Evolutionary conservation across 2,329 filamentous ascomycete genomes (phyloP).

Genomic region (Colletotrichum shisoi): DNA sequence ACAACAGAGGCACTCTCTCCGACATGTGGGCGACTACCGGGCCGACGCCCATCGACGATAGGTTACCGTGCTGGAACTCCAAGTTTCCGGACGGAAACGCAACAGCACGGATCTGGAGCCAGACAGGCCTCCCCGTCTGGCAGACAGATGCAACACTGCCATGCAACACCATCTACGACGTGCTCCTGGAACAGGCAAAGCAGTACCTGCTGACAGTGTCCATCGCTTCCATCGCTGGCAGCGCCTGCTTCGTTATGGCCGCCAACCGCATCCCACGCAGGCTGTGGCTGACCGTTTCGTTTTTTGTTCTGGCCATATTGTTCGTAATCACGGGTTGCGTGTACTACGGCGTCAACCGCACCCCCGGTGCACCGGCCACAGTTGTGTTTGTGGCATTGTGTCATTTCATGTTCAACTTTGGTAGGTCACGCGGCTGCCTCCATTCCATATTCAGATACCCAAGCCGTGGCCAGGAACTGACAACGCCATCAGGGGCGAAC

Average conservation of each 20-base stretch:
- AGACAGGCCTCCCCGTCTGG: conserved; percentile 56
- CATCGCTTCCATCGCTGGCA: conserved; percentile 60
- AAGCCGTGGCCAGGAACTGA: conserved; percentile 28
- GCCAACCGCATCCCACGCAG: conserved; percentile 59
- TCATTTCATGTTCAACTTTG: conserved; percentile 65
- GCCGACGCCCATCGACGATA: conserved; percentile 48
- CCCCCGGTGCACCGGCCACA: conserved; percentile 54
- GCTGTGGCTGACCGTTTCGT: conserved; percentile 60
- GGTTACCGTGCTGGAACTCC: conserved; percentile 59
- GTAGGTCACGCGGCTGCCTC: conserved; percentile 45
- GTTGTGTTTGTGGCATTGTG: conserved; percentile 61
- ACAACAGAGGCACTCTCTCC: conserved; percentile 54
- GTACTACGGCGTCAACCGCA: conserved; percentile 58
- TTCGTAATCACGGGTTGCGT: conserved; percentile 60
- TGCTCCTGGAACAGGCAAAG: conserved; percentile 60
- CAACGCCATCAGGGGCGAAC: conserved; percentile 58
- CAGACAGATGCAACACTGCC: conserved; percentile 59
- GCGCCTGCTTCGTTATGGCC: conserved; percentile 57
- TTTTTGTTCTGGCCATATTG: conserved; percentile 56
- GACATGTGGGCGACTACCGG: conserved; percentile 54
- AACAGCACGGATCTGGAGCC: conserved; percentile 53
- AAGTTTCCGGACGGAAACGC: conserved; percentile 54
- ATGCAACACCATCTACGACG: conserved; percentile 62
- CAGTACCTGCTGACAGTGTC: conserved; percentile 63
- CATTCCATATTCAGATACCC: background rate